Percentiles rank a stretch among this genome's conserved stretches.
Conservation (phyloP, 345 rosid species). For the Trapa incisa region DNA sequence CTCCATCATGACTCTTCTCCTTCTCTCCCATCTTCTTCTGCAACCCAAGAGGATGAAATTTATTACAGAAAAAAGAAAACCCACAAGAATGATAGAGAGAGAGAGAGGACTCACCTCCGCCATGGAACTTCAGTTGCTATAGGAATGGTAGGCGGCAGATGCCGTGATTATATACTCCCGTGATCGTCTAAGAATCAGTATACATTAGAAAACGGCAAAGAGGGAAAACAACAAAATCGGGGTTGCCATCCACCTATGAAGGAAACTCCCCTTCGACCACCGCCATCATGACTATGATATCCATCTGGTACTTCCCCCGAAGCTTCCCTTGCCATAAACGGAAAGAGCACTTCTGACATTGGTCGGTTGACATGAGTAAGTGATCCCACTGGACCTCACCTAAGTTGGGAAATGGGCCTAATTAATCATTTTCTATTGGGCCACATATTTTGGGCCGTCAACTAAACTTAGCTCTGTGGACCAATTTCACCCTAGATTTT, state of each 20-base stretch:
- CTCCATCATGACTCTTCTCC: slow-evolving; percentile 11
- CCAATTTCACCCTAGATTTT: too few species aligned
- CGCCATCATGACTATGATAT: background rate
- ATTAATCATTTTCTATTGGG: too few species aligned
- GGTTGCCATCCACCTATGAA: background rate
- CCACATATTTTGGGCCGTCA: too few species aligned
- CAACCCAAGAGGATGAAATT: background rate
- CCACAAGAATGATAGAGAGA: background rate
- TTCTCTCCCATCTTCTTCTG: slow-evolving; percentile 12
- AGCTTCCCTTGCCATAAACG: background rate
- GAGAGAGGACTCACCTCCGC: slow-evolving; percentile 19
- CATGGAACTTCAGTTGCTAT: slow-evolving; percentile 5
- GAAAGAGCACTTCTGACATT: too few species aligned
- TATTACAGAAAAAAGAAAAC: background rate
- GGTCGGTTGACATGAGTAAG: too few species aligned
- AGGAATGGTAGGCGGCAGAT: background rate
- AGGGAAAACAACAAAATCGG: background rate
- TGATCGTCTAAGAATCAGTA: background rate
- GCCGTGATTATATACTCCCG: background rate
- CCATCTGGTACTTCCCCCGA: background rate
- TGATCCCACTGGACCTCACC: too few species aligned
- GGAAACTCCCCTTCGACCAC: too few species aligned
- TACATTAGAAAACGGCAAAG: background rate
- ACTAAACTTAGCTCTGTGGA: too few species aligned
- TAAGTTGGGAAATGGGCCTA: too few species aligned